A percentile compares a stretch with the other conserved stretches of the same genome.
phyloP scores from a whole-genome alignment of 192 early-diverging fungal species.

The Coemansia sp. region DNA sequence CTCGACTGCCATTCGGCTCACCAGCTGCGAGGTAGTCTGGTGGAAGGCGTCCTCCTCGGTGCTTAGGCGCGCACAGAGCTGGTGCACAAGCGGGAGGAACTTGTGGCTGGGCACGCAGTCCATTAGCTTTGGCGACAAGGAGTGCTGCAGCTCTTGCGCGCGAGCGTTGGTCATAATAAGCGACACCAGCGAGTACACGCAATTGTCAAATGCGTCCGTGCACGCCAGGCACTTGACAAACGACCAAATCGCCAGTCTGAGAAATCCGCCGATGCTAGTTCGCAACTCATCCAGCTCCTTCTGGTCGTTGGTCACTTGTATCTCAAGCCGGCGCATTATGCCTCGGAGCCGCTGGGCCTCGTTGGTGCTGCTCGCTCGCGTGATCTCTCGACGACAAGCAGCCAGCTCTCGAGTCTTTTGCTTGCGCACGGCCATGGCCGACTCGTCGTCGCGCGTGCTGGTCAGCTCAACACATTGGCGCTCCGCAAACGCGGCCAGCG shows the following conservation, averaged over 20 bases:
- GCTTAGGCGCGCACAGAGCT: conserved; percentile 53
- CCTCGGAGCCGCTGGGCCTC: conserved; percentile 23
- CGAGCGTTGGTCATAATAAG: conserved; percentile 46
- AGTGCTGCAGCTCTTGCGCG: conserved; percentile 23
- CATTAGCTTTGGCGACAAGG: conserved; percentile 16
- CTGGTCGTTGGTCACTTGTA: conserved; percentile 39
- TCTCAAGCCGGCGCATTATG: conserved; percentile 36
- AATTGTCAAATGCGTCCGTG: conserved; percentile 37
- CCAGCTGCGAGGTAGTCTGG: conserved; percentile 17
- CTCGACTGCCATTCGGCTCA: conserved; percentile 41
- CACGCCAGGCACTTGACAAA: conserved; percentile 42
- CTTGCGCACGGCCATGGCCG: conserved; percentile 38
- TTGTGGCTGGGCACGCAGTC: conserved; percentile 47
- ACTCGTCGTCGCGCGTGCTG: conserved; percentile 28
- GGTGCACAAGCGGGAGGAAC: conserved; percentile 51
- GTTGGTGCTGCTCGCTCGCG: neutral
- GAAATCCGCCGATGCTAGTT: conserved; percentile 33
- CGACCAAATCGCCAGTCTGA: conserved; percentile 46
- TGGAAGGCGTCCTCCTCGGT: conserved; percentile 37
- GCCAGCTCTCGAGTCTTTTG: conserved; percentile 47
- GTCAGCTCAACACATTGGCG: conserved; percentile 51
- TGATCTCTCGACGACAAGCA: conserved; percentile 36
- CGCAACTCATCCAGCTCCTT: conserved; percentile 34
- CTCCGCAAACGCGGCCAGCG: conserved; percentile 44
- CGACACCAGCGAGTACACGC: conserved; percentile 44